A percentile compares a stretch with the other conserved stretches of the same genome.
Evolutionary conservation across 2,329 filamentous ascomycete species (phyloP).

Genomic region (Xylariaceae sp.): DNA sequence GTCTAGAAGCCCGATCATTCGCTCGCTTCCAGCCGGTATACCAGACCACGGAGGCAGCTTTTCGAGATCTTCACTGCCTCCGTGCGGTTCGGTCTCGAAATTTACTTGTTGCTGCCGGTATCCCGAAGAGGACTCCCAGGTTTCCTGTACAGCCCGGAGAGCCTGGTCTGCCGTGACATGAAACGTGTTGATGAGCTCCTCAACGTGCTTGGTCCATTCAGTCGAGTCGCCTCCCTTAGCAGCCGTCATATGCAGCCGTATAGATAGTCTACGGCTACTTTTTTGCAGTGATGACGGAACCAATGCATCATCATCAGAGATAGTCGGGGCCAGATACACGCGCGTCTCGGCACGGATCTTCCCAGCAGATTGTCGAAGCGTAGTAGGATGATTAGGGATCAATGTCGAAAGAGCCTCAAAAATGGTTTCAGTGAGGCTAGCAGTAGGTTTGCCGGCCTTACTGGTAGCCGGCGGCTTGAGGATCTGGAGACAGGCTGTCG

Average conservation of each 20-base stretch:
- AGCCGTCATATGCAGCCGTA: slow-evolving; percentile 73
- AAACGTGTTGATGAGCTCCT: slow-evolving; percentile 56
- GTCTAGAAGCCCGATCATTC: slow-evolving; percentile 62
- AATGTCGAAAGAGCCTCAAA: slow-evolving; percentile 69
- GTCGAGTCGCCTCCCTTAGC: slow-evolving; percentile 73
- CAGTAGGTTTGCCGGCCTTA: slow-evolving; percentile 38
- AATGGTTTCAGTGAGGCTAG: slow-evolving; percentile 59
- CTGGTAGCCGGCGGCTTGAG: slow-evolving; percentile 43
- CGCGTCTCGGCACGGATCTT: slow-evolving; percentile 62
- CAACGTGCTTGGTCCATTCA: slow-evolving; percentile 71
- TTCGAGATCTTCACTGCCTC: slow-evolving; percentile 43
- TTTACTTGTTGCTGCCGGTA: slow-evolving; percentile 42
- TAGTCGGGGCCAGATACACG: slow-evolving; percentile 61
- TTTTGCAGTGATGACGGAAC: slow-evolving; percentile 51
- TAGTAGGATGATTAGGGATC: slow-evolving; percentile 76
- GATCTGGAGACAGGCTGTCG: slow-evolving; percentile 68
- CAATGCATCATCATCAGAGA: slow-evolving; percentile 43
- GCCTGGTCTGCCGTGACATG: slow-evolving; percentile 73
- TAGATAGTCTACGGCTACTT: slow-evolving; percentile 60
- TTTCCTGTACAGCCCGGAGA: slow-evolving; percentile 74
- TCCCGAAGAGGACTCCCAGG: slow-evolving; percentile 67
- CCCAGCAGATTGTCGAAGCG: slow-evolving; percentile 70
- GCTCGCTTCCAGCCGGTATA: slow-evolving; percentile 67
- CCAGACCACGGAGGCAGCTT: slow-evolving; percentile 69
- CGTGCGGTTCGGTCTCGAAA: slow-evolving; percentile 43